These are phyloP conservation scores for Wickerhamiella lipophila DNA, from an alignment of 805 yeast species.

Conservation along the genomic window DNA sequence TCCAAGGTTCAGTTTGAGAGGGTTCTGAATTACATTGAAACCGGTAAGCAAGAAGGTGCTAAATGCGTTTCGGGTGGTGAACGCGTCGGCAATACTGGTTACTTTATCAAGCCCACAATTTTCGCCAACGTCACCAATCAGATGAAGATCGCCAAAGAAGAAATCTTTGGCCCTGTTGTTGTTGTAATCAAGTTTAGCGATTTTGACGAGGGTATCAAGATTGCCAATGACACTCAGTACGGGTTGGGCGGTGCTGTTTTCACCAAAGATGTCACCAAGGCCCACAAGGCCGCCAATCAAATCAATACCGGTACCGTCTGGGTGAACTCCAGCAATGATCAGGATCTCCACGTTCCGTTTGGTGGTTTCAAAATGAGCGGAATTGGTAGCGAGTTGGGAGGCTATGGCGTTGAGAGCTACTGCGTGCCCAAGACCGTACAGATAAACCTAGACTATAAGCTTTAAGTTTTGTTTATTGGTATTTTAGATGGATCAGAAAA, in stretches of 20 bases:
- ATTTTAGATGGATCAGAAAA: too few relatives aligned
- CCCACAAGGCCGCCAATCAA: slow-evolving; percentile 49
- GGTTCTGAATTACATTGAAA: slow-evolving; percentile 58
- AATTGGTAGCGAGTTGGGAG: slow-evolving; percentile 87
- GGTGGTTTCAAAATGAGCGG: slow-evolving; percentile 91
- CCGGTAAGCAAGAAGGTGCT: slow-evolving; percentile 77
- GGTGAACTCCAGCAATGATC: slow-evolving; percentile 78
- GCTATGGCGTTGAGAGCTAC: slow-evolving; percentile 73
- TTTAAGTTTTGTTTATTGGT: too few relatives aligned
- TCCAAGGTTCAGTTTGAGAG: slow-evolving; percentile 62
- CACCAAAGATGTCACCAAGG: slow-evolving; percentile 52
- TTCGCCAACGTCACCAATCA: slow-evolving; percentile 55
- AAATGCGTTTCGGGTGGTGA: slow-evolving; percentile 69
- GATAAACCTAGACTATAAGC: slow-evolving; percentile 23
- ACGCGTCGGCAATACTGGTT: slow-evolving; percentile 41
- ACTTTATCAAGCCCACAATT: slow-evolving; percentile 60
- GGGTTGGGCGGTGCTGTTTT: slow-evolving; percentile 79
- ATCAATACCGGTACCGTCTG: slow-evolving; percentile 58
- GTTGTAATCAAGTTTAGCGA: slow-evolving; percentile 50
- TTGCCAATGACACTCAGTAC: slow-evolving; percentile 61
- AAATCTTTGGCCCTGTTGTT: slow-evolving; percentile 82
- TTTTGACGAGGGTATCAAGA: slow-evolving; percentile 53
- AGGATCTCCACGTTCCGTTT: slow-evolving; percentile 79
- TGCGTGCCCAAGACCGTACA: slow-evolving; percentile 74
- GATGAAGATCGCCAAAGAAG: slow-evolving; percentile 61